Conservation (phyloP, 345 rosid genomes). For the rapeseed (Brassica napus) region Da-Ae NC_063434.1:12790001-12790500, state of each 20-base stretch:
- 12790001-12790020: slow-evolving; percentile 13
- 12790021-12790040: not conserved
- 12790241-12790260: slow-evolving; percentile 65
- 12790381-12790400: slow-evolving; percentile 19
- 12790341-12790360: slow-evolving; percentile 85
- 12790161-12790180: slow-evolving; percentile 66
- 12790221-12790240: slow-evolving; percentile 8
- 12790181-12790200: not conserved
- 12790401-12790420: slow-evolving; percentile 4
- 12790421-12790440: slow-evolving; percentile 3
- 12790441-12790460: slow-evolving; percentile 17
- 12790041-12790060: not conserved
- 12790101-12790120: slow-evolving; percentile 87
- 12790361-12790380: not conserved
- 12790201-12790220: not conserved
- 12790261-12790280: slow-evolving; percentile 60
- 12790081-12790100: slow-evolving; percentile 66
- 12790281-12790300: slow-evolving; percentile 55
- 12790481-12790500: slow-evolving; percentile 14
- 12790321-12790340: slow-evolving; percentile 60
- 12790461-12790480: slow-evolving; percentile 15
- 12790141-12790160: slow-evolving; percentile 53
- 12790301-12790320: slow-evolving; percentile 55
- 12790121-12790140: slow-evolving; percentile 82
- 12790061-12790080: slow-evolving; percentile 56